These are phyloP conservation scores for Dipteronia sinensis DNA, from an alignment of 345 rosid genomes.

Conservation along the genomic window DNA sequence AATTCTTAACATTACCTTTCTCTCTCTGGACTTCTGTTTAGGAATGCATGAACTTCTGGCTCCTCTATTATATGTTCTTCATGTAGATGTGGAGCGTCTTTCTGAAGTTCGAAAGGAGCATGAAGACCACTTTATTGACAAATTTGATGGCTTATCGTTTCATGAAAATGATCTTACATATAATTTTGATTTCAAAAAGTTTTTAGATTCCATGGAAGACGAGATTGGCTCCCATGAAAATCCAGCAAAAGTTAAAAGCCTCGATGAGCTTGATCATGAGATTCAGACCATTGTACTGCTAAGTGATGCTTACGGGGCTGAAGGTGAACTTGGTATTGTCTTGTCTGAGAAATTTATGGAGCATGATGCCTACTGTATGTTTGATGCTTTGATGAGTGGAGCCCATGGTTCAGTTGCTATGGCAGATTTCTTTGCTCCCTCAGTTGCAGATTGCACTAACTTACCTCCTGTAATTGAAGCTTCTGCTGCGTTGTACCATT, in stretches of 20 bases:
- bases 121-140: constrained; percentile 86
- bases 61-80: constrained; percentile 88
- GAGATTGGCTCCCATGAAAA: constrained; percentile 54
- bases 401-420: constrained; percentile 72
- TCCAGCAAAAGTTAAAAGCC: constrained; percentile 50
- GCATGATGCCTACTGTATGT: constrained; percentile 97
- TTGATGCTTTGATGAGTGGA: constrained; percentile 92
- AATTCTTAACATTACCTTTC: constrained; percentile 6
- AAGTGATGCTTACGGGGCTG: constrained; percentile 95
- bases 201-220: constrained; percentile 64
- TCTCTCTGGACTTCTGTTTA: constrained; percentile 27
- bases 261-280: constrained; percentile 86
- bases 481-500: constrained; percentile 75
- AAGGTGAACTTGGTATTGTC: constrained; percentile 95
- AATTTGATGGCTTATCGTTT: constrained; percentile 78
- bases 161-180: constrained; percentile 72
- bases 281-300: constrained; percentile 62
- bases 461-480: constrained; percentile 91
- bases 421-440: constrained; percentile 77
- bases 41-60: constrained; percentile 99
- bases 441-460: constrained; percentile 54
- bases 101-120: constrained; percentile 76
- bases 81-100: constrained; percentile 77
- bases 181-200: constrained; percentile 79
- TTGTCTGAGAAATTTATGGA: constrained; percentile 97